Percentiles rank a stretch among this genome's conserved stretches.
phyloP scores from a whole-genome alignment of 192 early-diverging fungal genomes.

The Chytriomyces sp. region DNA sequence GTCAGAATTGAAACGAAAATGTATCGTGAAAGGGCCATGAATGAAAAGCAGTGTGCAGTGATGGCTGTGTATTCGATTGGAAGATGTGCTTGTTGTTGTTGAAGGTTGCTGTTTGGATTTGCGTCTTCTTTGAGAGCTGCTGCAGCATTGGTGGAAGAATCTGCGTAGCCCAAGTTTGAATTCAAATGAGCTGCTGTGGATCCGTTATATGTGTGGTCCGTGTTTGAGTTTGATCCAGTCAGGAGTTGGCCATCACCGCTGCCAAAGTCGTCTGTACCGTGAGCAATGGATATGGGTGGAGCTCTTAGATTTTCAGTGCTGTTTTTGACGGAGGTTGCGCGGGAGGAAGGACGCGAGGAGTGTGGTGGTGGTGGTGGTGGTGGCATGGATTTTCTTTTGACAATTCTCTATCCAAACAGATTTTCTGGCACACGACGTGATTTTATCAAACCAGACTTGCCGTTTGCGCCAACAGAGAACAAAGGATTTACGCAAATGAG shows the following conservation, averaged over 20 bases:
- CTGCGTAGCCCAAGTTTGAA: background rate
- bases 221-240: background rate
- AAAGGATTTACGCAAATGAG: no score
- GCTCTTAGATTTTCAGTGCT: constrained; percentile 30
- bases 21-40: constrained; percentile 13
- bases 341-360: background rate
- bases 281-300: constrained; percentile 4
- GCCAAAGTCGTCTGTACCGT: background rate
- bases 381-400: background rate
- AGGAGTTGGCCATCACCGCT: background rate
- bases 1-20: constrained; percentile 29
- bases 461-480: no score
- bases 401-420: background rate
- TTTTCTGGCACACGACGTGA: no score
- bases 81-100: background rate
- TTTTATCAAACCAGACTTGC: no score
- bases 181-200: background rate
- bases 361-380: background rate
- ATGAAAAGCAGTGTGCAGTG: constrained; percentile 21
- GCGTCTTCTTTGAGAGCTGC: background rate
- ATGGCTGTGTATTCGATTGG: constrained; percentile 47
- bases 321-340: background rate
- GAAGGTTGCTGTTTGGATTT: background rate
- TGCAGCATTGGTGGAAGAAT: background rate
- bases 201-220: background rate